These are phyloP conservation scores for Zea luxurians DNA, from an alignment of 176 grass and related monocot genomes.

Conservation along the genomic window DNA sequence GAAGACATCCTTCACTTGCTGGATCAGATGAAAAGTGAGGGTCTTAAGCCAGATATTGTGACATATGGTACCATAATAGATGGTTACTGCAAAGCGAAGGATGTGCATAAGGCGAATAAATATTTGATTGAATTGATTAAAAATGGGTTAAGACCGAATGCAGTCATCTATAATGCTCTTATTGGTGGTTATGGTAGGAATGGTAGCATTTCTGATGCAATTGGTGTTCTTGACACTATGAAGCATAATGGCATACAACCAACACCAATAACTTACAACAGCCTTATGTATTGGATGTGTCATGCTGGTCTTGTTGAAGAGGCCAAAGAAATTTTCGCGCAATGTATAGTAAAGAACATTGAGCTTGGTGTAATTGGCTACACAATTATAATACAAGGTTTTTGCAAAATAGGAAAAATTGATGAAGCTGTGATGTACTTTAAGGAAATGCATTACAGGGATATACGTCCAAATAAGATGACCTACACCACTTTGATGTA, in stretches of 20 bases:
- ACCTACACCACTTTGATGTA: constrained; percentile 84
- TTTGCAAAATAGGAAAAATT: constrained; percentile 77
- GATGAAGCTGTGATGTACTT: constrained; percentile 66
- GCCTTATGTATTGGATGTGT: constrained; percentile 82
- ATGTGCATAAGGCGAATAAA: constrained; percentile 67
- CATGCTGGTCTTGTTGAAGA: constrained; percentile 68
- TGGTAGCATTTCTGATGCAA: constrained; percentile 70
- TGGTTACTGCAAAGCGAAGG: constrained; percentile 80
- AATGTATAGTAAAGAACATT: constrained; percentile 50
- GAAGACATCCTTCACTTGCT: constrained; percentile 56
- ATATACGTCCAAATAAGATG: constrained; percentile 72
- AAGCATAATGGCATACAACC: constrained; percentile 59
- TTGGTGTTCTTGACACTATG: constrained; percentile 68
- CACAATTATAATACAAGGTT: constrained; percentile 74
- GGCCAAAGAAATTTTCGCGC: constrained; percentile 58
- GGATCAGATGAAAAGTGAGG: constrained; percentile 63
- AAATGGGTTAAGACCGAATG: constrained; percentile 71
- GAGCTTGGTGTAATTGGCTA: constrained; percentile 68
- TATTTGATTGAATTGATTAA: constrained; percentile 57
- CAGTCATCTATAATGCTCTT: constrained; percentile 79
- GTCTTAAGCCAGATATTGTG: constrained; percentile 71
- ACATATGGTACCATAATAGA: constrained; percentile 74
- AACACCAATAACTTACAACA: constrained; percentile 64
- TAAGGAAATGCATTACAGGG: constrained; percentile 63
- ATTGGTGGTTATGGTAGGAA: constrained; percentile 75